Evolutionary conservation across 306 rosid species (phyloP).

Genomic region (Vigna hirtella): DNA sequence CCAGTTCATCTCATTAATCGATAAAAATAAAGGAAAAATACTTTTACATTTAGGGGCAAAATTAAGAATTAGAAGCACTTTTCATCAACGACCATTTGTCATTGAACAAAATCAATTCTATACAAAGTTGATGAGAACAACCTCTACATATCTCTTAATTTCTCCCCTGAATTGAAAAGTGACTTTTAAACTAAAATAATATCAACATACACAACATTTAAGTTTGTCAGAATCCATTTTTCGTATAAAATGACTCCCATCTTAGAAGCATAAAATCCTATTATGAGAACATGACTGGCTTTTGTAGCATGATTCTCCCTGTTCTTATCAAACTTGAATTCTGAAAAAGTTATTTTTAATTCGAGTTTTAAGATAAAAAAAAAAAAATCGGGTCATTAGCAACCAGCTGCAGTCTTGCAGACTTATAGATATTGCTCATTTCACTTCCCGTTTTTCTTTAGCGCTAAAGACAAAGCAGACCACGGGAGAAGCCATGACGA

Average conservation of each 20-base stretch:
- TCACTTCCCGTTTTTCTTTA: neutral
- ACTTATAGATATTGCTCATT: neutral
- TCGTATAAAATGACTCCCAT: neutral
- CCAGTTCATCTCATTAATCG: conserved; percentile 18
- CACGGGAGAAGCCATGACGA: conserved; percentile 8
- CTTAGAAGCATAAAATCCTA: neutral
- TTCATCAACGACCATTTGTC: neutral
- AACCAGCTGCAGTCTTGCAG: conserved; percentile 35
- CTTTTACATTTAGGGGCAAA: too few relatives aligned
- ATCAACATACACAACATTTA: neutral
- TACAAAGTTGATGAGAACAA: neutral
- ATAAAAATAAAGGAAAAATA: neutral
- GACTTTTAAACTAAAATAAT: neutral
- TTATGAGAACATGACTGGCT: neutral
- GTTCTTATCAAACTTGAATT: neutral
- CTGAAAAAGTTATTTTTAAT: neutral
- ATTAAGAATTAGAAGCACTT: too few relatives aligned
- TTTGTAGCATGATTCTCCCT: neutral
- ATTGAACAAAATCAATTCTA: neutral
- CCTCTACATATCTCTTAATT: neutral
- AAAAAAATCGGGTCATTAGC: neutral
- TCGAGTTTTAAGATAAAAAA: neutral
- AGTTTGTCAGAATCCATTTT: neutral
- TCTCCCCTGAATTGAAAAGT: neutral
- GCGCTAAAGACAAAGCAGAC: conserved; percentile 6